Base-by-base conservation (phyloP, 176 grass and related monocot species). In the Carex parvula region DNA sequence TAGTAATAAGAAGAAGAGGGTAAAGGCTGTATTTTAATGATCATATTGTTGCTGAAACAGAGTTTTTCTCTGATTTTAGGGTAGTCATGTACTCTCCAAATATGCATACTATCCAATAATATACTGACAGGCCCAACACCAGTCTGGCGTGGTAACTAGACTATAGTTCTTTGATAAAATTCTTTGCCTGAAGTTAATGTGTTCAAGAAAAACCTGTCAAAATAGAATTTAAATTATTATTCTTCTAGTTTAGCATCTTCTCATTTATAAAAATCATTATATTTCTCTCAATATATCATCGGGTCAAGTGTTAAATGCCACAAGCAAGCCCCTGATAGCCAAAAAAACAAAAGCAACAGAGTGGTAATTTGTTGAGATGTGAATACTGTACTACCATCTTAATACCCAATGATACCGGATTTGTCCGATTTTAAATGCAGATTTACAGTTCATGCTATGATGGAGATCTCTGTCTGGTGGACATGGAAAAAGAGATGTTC, bases 401-500 rank as follows among this genome's bases (percentile, higher is more conserved):
- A 32, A 32, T 65, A 32, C 20, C 24, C 22, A 32, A 65, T 65
- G 63, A 65, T 13, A 65, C 24, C 4, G 59, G n/a, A 55, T 32
- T 12, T 32, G 22, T 12, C 55, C 50, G 18, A 56, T 24, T 77
- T 77, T 30, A 48, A 68, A 79, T 86, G 84, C 82, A 98, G 95
- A 90, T 98, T 73, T 94, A 91, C 81, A 94, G 87, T 56, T 91
- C 86, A 64, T 88, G 95, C 79, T 93, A 98, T 82, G 76, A 70
- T 64, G 90, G 90, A 84, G 86, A 89, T 81, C 86, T 94, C 62
- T 91, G 95, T 83, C 84, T 91, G 42, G 90, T 98, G 95, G 95
- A 94, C 88, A 57, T 92, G 64, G 89, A 89, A 81, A 87, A 90
- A 54, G 89, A 89, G 71, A 91, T 61, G 63, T 97, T 94, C 55